These are phyloP conservation scores for Talaromyces pinophilus DNA, from an alignment of 2,329 filamentous ascomycete genomes.

Conservation along the genomic window DNA sequence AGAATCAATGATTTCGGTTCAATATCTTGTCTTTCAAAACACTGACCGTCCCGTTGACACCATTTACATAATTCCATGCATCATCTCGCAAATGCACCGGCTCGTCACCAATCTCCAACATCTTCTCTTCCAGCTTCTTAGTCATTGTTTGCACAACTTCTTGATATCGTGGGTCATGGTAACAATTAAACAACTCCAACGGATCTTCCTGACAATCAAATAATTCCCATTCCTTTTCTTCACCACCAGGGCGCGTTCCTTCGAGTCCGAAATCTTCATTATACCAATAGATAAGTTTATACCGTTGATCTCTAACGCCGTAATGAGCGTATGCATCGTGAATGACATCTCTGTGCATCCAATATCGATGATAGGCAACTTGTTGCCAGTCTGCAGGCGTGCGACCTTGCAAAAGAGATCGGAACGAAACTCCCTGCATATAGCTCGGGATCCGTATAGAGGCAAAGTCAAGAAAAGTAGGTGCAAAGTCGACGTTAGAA, in stretches of 20 bases:
- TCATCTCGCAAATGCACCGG: not conserved
- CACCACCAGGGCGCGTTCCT: slow-evolving; percentile 45
- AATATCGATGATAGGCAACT: slow-evolving; percentile 58
- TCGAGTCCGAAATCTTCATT: slow-evolving; percentile 52
- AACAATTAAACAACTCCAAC: slow-evolving; percentile 53
- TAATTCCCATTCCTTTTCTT: slow-evolving; percentile 56
- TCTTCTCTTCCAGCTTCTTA: slow-evolving; percentile 50
- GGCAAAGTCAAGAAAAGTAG: slow-evolving; percentile 54
- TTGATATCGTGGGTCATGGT: slow-evolving; percentile 42
- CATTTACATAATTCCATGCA: no score
- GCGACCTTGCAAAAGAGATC: slow-evolving; percentile 38
- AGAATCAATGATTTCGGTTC: no score
- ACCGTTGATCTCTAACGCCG: slow-evolving; percentile 53
- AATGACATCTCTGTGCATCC: slow-evolving; percentile 57
- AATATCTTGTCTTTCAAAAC: no score
- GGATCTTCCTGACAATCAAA: slow-evolving; percentile 57
- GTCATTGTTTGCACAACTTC: slow-evolving; percentile 47
- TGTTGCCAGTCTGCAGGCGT: slow-evolving; percentile 53
- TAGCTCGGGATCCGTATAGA: slow-evolving; percentile 47
- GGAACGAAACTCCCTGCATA: slow-evolving; percentile 56
- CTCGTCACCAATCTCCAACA: slow-evolving; percentile 55
- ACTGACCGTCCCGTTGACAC: no score
- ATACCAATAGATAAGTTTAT: slow-evolving; percentile 61
- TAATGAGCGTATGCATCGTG: slow-evolving; percentile 57
- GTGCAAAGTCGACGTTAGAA: slow-evolving; percentile 58